phyloP scores from a whole-genome alignment of 2,329 filamentous ascomycete genomes.

The Rhinocladiella mackenziei region DNA sequence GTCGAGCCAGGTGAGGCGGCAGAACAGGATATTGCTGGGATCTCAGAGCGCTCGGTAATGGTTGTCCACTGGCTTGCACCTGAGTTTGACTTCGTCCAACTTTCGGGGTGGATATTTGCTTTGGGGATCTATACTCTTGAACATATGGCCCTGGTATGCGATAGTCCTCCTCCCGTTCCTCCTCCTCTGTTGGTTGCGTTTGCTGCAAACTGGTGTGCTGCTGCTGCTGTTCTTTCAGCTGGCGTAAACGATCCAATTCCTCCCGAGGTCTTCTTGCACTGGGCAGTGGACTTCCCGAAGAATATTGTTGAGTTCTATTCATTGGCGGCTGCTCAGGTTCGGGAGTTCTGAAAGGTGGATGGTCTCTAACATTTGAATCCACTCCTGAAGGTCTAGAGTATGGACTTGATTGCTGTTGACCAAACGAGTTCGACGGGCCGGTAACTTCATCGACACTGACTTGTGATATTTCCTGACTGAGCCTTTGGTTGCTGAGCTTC shows the following conservation, averaged over 20 bases:
- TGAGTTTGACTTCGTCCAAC: constrained; percentile 16
- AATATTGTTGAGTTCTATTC: constrained; percentile 18
- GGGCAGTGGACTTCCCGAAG: constrained; percentile 23
- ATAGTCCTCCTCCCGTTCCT: constrained; percentile 18
- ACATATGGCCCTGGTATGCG: constrained; percentile 30
- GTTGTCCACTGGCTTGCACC: constrained; percentile 16
- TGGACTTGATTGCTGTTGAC: constrained; percentile 14
- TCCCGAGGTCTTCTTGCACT: constrained; percentile 23
- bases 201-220: neutral
- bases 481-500: constrained; percentile 12
- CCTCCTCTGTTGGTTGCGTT: constrained; percentile 7
- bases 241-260: constrained; percentile 15
- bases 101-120: constrained; percentile 19
- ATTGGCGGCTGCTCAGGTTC: constrained; percentile 11
- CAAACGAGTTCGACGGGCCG: constrained; percentile 10
- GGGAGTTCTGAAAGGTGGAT: constrained; percentile 12
- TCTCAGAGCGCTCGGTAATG: constrained; percentile 16
- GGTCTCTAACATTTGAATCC: constrained; percentile 16
- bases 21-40: constrained; percentile 9
- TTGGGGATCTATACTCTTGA: constrained; percentile 27
- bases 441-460: constrained; percentile 22
- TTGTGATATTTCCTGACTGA: constrained; percentile 22
- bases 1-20: constrained; percentile 7
- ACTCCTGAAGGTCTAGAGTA: constrained; percentile 22
- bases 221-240: constrained; percentile 9